phyloP scores from a whole-genome alignment of 352 stramenopile species.

The Phytophthora litchii region DNA sequence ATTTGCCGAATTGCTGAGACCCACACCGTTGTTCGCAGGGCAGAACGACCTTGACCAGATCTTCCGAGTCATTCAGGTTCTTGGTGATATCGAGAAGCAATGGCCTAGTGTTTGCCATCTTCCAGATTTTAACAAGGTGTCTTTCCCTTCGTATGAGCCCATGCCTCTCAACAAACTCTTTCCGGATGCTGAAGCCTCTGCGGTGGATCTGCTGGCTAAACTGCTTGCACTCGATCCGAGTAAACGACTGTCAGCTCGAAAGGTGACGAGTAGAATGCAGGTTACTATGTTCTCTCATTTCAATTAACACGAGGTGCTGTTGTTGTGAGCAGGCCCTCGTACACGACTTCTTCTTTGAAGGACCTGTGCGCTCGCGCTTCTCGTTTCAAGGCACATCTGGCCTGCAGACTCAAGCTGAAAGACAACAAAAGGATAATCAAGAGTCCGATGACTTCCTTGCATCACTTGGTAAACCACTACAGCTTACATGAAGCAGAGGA shows the following conservation, averaged over 20 bases:
- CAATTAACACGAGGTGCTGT: not conserved
- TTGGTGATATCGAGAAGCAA: constrained; percentile 57
- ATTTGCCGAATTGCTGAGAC: constrained; percentile 66
- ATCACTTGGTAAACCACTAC: constrained; percentile 44
- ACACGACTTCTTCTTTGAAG: constrained; percentile 58
- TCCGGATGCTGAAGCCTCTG: constrained; percentile 43
- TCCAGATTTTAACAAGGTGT: constrained; percentile 76
- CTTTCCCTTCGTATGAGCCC: constrained; percentile 58
- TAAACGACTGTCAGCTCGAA: constrained; percentile 42
- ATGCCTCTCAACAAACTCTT: constrained; percentile 53
- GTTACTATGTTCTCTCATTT: not conserved
- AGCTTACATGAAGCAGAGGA: constrained; percentile 11
- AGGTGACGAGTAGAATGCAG: constrained; percentile 31
- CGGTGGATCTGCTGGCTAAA: constrained; percentile 60
- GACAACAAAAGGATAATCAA: constrained; percentile 4
- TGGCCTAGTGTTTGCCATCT: constrained; percentile 60
- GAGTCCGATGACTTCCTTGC: constrained; percentile 33
- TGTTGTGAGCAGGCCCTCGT: constrained; percentile 31
- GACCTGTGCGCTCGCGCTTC: constrained; percentile 29
- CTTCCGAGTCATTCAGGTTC: constrained; percentile 69
- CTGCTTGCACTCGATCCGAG: constrained; percentile 31
- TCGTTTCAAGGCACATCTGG: constrained; percentile 6
- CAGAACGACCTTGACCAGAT: constrained; percentile 87
- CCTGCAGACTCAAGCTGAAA: not conserved
- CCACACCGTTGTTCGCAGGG: constrained; percentile 73